Conservation (phyloP, 768 basidiomycete genomes). For the Brasilioporus rufonigricans region DNA sequence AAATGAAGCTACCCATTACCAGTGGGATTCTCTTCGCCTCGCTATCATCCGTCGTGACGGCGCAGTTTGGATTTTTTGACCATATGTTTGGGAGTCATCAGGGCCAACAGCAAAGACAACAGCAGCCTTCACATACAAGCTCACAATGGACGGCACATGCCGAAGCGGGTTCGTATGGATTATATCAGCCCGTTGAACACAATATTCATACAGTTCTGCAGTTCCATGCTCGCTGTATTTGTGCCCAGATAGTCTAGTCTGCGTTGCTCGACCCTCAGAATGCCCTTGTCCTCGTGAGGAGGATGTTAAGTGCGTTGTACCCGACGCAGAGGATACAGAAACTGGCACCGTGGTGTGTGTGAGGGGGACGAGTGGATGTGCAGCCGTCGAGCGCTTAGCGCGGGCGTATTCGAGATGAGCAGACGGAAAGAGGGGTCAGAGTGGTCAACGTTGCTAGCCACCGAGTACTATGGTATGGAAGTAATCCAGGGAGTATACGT, state of each 20-base stretch:
- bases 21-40: constrained; percentile 16
- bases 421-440: no score
- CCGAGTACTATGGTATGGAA: no score
- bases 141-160: constrained; percentile 66
- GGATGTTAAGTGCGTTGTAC: constrained; percentile 75
- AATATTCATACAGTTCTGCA: constrained; percentile 27
- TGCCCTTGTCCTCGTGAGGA: constrained; percentile 78
- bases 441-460: no score
- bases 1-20: constrained; percentile 15
- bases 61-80: constrained; percentile 81
- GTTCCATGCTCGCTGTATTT: constrained; percentile 74
- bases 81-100: constrained; percentile 66
- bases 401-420: constrained; percentile 10
- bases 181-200: not conserved
- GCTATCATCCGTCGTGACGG: constrained; percentile 38
- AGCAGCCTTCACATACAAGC: constrained; percentile 43
- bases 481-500: no score
- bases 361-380: constrained; percentile 62
- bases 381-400: constrained; percentile 54
- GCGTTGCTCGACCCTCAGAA: constrained; percentile 49
- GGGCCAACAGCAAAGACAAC: constrained; percentile 47
- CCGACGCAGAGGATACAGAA: constrained; percentile 50
- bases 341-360: constrained; percentile 69
- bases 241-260: constrained; percentile 72
- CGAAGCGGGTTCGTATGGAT: constrained; percentile 52